Percentiles rank a stretch among this genome's conserved stretches.
Conservation (phyloP, 257 asterid species). For the Solanum pimpinellifolium region DNA sequence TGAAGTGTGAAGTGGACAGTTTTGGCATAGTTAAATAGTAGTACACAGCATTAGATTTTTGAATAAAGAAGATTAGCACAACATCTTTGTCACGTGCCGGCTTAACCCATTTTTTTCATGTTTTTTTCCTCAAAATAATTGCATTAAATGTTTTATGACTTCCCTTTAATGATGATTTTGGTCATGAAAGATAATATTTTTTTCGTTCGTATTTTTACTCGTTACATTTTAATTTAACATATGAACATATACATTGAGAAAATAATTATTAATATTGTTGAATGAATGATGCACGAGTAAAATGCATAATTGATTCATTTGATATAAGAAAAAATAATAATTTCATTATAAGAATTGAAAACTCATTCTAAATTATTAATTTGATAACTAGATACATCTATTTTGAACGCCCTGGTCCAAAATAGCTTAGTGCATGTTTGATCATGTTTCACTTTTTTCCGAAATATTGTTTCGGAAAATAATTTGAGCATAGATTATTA, state of each 20-base stretch:
- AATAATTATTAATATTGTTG: neutral
- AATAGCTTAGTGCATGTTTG: neutral
- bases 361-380: neutral
- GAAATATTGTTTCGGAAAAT: neutral
- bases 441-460: neutral
- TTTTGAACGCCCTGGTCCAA: neutral
- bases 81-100: neutral
- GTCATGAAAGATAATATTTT: neutral
- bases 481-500: neutral
- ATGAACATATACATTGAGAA: fast-evolving
- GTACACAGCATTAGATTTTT: neutral
- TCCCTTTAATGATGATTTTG: neutral
- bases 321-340: neutral
- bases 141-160: neutral
- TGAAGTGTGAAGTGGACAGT: neutral
- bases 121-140: neutral
- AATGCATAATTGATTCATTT: neutral
- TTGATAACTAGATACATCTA: neutral
- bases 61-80: neutral
- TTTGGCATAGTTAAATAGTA: neutral
- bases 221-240: too few species aligned
- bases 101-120: neutral
- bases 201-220: too few species aligned
- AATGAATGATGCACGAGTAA: neutral
- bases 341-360: neutral